Percentiles rank a stretch among this genome's conserved stretches.
These are phyloP conservation scores for Cladosporium colombiae DNA, from an alignment of 2,329 filamentous ascomycete genomes.

Conservation along the genomic window DNA sequence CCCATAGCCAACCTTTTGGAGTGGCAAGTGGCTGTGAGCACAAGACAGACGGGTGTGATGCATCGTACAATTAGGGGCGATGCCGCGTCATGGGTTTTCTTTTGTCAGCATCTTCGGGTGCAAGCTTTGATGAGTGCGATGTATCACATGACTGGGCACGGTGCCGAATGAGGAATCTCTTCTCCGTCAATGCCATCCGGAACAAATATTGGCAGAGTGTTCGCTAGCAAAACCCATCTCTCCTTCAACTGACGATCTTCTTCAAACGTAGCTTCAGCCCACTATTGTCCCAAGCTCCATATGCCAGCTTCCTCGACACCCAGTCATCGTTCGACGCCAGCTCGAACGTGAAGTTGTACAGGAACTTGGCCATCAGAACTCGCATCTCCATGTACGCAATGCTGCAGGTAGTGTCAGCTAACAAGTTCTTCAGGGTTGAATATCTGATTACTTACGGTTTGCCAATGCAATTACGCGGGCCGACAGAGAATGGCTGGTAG, in stretches of 20 bases:
- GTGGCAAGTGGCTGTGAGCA: not conserved
- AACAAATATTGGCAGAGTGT: not conserved
- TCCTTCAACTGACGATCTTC: not conserved
- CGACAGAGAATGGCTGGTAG: conserved; percentile 36
- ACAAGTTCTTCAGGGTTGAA: not conserved
- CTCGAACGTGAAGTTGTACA: conserved; percentile 43
- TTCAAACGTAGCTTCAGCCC: conserved; percentile 10
- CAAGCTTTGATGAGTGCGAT: not conserved
- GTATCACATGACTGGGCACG: not conserved
- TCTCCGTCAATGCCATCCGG: not conserved
- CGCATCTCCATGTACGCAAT: conserved; percentile 41
- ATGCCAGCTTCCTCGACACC: conserved; percentile 8
- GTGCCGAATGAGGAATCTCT: not conserved
- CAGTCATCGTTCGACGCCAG: conserved; percentile 20
- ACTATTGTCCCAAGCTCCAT: conserved; percentile 9
- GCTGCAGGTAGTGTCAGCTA: not conserved
- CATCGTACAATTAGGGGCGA: not conserved
- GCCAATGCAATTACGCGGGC: conserved; percentile 34
- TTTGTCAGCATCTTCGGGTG: not conserved
- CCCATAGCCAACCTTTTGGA: not conserved
- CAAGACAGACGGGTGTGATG: not conserved
- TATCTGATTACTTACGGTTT: conserved; percentile 23
- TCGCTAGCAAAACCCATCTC: not conserved
- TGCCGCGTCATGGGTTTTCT: not conserved
- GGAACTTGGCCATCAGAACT: conserved; percentile 40